phyloP scores from a whole-genome alignment of 495 filamentous ascomycete genomes.

The Hamigera avellanea region DNA sequence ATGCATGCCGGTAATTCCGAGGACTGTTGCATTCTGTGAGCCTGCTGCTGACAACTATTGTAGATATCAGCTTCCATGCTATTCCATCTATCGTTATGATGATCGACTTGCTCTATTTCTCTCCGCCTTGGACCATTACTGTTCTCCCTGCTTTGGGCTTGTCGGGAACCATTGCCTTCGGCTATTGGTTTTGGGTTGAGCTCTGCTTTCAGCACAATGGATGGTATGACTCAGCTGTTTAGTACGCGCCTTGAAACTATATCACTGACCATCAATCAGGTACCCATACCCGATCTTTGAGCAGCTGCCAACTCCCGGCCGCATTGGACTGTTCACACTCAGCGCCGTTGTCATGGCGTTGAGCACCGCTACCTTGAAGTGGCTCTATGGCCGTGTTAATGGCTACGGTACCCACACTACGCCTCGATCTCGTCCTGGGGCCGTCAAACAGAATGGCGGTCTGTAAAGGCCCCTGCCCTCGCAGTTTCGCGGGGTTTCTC shows the following conservation, averaged over 20 bases:
- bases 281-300: slow-evolving; percentile 85
- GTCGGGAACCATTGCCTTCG: slow-evolving; percentile 52
- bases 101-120: slow-evolving; percentile 61
- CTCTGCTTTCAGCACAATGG: slow-evolving; percentile 64
- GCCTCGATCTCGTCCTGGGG: slow-evolving; percentile 18
- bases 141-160: slow-evolving; percentile 47
- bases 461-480: background rate
- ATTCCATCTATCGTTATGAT: slow-evolving; percentile 60
- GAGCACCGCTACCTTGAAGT: slow-evolving; percentile 55
- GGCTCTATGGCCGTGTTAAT: slow-evolving; percentile 59
- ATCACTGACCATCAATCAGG: slow-evolving; percentile 27
- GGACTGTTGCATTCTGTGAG: background rate
- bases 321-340: slow-evolving; percentile 54
- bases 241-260: background rate
- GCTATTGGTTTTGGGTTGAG: slow-evolving; percentile 87
- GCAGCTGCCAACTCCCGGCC: slow-evolving; percentile 44
- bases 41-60: slow-evolving; percentile 1
- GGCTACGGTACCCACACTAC: slow-evolving; percentile 30
- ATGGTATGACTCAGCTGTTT: slow-evolving; percentile 37
- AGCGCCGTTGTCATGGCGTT: slow-evolving; percentile 62
- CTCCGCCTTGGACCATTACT: slow-evolving; percentile 69
- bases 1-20: slow-evolving; percentile 27
- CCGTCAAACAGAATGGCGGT: slow-evolving; percentile 16
- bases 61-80: slow-evolving; percentile 73
- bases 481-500: too few relatives aligned